Conservation (phyloP, 129 eudicot genomes). For the Pseudognaphalium luteoalbum region DNA sequence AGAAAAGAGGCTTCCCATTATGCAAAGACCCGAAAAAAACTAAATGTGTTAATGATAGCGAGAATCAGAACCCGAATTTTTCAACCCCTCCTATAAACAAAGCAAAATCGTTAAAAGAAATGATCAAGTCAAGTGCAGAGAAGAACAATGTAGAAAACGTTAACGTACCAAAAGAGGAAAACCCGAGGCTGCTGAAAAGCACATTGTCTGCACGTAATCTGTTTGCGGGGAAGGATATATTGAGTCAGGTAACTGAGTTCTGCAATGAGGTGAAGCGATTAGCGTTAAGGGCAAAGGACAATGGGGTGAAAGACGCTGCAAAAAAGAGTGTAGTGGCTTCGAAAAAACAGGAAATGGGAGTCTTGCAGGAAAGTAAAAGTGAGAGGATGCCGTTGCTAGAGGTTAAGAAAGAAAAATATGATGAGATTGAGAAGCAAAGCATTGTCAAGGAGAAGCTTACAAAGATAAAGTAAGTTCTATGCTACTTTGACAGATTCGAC, state of each 20-base stretch:
- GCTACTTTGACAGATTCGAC: not conserved
- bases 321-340: slow-evolving; percentile 17
- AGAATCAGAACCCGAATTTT: slow-evolving; percentile 77
- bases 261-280: slow-evolving; percentile 77
- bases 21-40: slow-evolving; percentile 33
- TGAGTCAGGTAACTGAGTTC: slow-evolving; percentile 71
- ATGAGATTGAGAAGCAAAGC: slow-evolving; percentile 1
- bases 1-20: slow-evolving; percentile 54
- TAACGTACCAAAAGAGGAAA: slow-evolving; percentile 36
- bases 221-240: slow-evolving; percentile 69
- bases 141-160: slow-evolving; percentile 39
- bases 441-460: slow-evolving; percentile 8
- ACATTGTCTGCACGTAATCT: slow-evolving; percentile 72
- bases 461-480: not conserved
- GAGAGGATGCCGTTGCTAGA: slow-evolving; percentile 84
- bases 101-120: slow-evolving; percentile 40
- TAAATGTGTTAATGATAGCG: slow-evolving; percentile 48
- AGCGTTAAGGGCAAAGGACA: slow-evolving; percentile 58
- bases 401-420: slow-evolving; percentile 42
- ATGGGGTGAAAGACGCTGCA: slow-evolving; percentile 27
- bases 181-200: slow-evolving; percentile 52
- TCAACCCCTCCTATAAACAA: slow-evolving; percentile 50
- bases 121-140: slow-evolving; percentile 76
- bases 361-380: slow-evolving; percentile 38
- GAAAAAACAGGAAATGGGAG: slow-evolving; percentile 33